Conservation (phyloP, 768 basidiomycete genomes). For the Auricularia cornea region DNA sequence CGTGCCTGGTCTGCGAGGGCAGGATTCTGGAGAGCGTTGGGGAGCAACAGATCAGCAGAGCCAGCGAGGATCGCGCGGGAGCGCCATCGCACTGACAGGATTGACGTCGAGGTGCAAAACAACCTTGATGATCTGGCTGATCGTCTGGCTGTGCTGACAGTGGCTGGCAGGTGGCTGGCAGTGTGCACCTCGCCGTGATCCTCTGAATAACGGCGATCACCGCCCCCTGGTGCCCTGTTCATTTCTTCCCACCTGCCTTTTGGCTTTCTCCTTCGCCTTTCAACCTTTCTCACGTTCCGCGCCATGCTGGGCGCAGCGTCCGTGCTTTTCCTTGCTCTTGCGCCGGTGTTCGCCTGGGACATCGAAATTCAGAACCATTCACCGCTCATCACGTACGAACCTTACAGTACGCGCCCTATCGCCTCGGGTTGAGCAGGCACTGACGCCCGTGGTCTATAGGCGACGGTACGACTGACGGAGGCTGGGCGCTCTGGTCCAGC, state of each 20-base stretch:
- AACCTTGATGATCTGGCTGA: no score
- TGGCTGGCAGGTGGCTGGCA: no score
- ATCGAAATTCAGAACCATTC: neutral
- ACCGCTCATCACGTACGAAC: neutral
- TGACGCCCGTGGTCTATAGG: neutral
- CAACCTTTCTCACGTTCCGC: neutral
- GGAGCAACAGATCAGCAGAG: no score
- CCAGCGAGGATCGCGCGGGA: no score
- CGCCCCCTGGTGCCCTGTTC: neutral
- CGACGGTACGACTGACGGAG: neutral
- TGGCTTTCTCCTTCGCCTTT: neutral
- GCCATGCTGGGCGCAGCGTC: neutral
- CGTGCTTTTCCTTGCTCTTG: neutral
- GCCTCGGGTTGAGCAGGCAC: neutral
- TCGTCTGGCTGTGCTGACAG: no score
- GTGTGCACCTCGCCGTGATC: no score
- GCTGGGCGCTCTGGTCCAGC: neutral
- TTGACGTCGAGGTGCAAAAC: no score
- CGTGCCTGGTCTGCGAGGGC: no score
- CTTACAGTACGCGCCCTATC: neutral
- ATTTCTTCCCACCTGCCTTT: neutral
- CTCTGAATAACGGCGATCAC: no score
- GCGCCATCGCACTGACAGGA: no score
- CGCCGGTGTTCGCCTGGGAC: neutral
- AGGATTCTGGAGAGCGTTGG: no score